Percentiles rank a stretch among this genome's conserved stretches.
These are phyloP conservation scores for Porodaedalea pini DNA, from an alignment of 1,284 basidiomycete genomes.

Conservation along the genomic window DNA sequence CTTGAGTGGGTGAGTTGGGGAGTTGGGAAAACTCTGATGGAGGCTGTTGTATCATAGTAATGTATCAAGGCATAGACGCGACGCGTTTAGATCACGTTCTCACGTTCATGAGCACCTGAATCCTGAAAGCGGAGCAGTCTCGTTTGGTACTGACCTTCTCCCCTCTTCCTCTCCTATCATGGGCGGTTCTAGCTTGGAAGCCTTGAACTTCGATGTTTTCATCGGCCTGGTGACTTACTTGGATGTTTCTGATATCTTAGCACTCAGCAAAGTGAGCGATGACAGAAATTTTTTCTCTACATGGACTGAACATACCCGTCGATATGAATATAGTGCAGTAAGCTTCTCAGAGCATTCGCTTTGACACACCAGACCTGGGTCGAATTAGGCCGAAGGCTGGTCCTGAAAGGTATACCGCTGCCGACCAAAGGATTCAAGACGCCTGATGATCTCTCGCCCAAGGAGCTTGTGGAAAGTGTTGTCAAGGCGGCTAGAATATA, in stretches of 20 bases:
- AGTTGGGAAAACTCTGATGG: neutral
- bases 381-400: neutral
- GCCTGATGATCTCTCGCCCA: neutral
- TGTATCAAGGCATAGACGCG: neutral
- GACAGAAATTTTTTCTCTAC: too few species aligned
- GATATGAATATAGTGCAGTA: neutral
- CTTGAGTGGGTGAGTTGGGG: neutral
- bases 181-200: neutral
- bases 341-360: neutral
- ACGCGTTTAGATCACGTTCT: neutral
- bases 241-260: neutral
- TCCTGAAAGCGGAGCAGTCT: neutral
- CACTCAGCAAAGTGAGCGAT: neutral
- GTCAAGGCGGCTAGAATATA: neutral
- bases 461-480: neutral
- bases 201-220: constrained; percentile 1
- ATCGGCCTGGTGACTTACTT: neutral
- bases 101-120: neutral
- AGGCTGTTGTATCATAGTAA: neutral
- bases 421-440: neutral
- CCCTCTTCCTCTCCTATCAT: neutral
- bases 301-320: neutral
- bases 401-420: neutral
- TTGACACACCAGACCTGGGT: neutral
- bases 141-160: neutral